A percentile compares a stretch with the other conserved stretches of the same genome.
These are phyloP conservation scores for Cephalotrichum gorgonifer DNA, from an alignment of 2,329 filamentous ascomycete species.

Conservation along the genomic window DNA sequence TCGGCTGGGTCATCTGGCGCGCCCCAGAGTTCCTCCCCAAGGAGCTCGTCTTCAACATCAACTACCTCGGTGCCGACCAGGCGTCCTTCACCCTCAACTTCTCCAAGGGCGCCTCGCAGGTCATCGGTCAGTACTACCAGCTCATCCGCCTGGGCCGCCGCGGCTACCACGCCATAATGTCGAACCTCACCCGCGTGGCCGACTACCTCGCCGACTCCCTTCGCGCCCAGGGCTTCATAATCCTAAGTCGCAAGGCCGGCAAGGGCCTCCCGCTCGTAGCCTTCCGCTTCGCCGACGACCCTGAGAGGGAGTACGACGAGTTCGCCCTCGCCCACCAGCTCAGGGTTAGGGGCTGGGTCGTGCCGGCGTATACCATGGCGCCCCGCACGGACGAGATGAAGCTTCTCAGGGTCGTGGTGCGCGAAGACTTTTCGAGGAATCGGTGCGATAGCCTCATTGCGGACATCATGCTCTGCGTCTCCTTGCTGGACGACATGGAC, in stretches of 20 bases:
- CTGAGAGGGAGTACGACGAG: slow-evolving; percentile 56
- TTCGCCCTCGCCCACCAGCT: slow-evolving; percentile 77
- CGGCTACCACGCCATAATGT: slow-evolving; percentile 88
- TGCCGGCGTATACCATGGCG: slow-evolving; percentile 95
- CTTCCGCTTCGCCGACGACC: slow-evolving; percentile 59
- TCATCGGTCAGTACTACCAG: slow-evolving; percentile 97
- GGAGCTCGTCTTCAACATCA: slow-evolving; percentile 97
- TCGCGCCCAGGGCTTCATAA: slow-evolving; percentile 66
- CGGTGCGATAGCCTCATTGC: slow-evolving; percentile 68
- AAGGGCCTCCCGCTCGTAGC: slow-evolving; percentile 81
- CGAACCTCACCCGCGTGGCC: slow-evolving; percentile 79
- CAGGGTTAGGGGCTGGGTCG: slow-evolving; percentile 80
- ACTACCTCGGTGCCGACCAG: slow-evolving; percentile 93
- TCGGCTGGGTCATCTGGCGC: slow-evolving; percentile 91
- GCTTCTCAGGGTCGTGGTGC: slow-evolving; percentile 84
- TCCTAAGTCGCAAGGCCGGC: slow-evolving; percentile 74
- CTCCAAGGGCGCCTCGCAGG: slow-evolving; percentile 86
- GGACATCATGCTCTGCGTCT: slow-evolving; percentile 70
- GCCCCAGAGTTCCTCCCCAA: slow-evolving; percentile 72
- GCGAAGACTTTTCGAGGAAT: slow-evolving; percentile 80
- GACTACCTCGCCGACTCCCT: slow-evolving; percentile 76
- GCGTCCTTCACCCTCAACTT: slow-evolving; percentile 96
- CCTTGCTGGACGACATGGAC: slow-evolving; percentile 65
- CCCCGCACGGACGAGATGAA: slow-evolving; percentile 75
- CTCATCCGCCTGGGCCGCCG: slow-evolving; percentile 88